These are phyloP conservation scores for Carex littledalei DNA, from an alignment of 176 grass and related monocot species.

Conservation along the genomic window DNA sequence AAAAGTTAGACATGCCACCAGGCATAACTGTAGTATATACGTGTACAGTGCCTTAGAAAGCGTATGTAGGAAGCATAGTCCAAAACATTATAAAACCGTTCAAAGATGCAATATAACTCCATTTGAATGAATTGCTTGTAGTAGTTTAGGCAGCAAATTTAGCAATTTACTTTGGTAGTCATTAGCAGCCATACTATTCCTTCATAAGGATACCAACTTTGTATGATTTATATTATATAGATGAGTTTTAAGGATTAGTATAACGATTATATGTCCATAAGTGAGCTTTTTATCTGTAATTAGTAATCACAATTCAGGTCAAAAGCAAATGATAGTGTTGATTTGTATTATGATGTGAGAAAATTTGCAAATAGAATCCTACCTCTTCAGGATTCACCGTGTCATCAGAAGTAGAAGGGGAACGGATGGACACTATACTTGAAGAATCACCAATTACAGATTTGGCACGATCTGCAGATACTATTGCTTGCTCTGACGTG, in stretches of 20 bases:
- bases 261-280: neutral
- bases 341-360: too few species aligned
- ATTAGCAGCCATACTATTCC: neutral
- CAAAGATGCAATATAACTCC: neutral
- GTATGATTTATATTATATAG: neutral
- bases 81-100: neutral
- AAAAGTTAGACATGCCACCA: neutral
- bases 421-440: slow-evolving; percentile 29
- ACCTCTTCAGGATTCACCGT: slow-evolving; percentile 26
- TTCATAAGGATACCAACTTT: neutral
- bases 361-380: slow-evolving; percentile 17
- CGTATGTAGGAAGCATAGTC: neutral
- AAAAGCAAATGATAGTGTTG: neutral
- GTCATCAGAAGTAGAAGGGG: slow-evolving; percentile 52
- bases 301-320: neutral
- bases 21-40: neutral
- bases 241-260: neutral
- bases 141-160: neutral
- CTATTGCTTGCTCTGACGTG: neutral
- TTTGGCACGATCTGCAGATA: slow-evolving; percentile 28
- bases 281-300: neutral
- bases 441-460: slow-evolving; percentile 24
- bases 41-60: neutral
- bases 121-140: neutral
- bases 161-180: neutral